Conservation (phyloP, 129 eudicot species). For the Erigeron canadensis region DNA sequence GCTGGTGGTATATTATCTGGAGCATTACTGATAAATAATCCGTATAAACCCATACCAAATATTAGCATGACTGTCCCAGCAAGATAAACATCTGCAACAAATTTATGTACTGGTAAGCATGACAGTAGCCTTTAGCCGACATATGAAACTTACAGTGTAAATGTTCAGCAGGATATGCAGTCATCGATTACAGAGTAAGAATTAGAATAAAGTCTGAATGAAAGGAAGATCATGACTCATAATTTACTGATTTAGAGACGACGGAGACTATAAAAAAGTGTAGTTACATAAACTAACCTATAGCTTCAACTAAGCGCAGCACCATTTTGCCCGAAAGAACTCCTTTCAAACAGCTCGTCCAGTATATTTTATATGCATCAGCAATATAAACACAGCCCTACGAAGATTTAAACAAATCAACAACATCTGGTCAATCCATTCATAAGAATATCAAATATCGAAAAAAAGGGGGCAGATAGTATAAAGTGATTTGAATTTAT, state of each 20-base stretch:
- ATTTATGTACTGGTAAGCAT: background rate
- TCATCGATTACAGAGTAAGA: background rate
- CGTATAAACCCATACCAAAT: conserved; percentile 94
- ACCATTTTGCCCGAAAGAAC: conserved; percentile 93
- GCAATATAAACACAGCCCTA: conserved; percentile 89
- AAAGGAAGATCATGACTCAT: background rate
- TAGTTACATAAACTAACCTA: conserved; percentile 58
- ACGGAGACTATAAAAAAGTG: background rate
- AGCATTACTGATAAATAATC: conserved; percentile 74
- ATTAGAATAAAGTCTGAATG: background rate
- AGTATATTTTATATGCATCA: conserved; percentile 86
- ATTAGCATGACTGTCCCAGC: conserved; percentile 98
- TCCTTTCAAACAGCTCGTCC: conserved; percentile 85
- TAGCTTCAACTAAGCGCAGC: conserved; percentile 87
- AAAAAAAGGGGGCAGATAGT: background rate
- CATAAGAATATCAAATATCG: background rate
- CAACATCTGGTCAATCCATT: background rate
- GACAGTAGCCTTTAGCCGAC: no score
- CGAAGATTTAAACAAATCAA: conserved; percentile 26
- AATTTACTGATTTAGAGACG: background rate
- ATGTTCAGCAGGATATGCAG: background rate
- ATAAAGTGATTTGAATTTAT: background rate
- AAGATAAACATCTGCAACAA: conserved; percentile 84
- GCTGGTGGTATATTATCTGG: conserved; percentile 55
- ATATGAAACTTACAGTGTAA: no score